Evolutionary conservation across 2,329 filamentous ascomycete genomes (phyloP).

Genomic region (Ascochyta pisi): DNA sequence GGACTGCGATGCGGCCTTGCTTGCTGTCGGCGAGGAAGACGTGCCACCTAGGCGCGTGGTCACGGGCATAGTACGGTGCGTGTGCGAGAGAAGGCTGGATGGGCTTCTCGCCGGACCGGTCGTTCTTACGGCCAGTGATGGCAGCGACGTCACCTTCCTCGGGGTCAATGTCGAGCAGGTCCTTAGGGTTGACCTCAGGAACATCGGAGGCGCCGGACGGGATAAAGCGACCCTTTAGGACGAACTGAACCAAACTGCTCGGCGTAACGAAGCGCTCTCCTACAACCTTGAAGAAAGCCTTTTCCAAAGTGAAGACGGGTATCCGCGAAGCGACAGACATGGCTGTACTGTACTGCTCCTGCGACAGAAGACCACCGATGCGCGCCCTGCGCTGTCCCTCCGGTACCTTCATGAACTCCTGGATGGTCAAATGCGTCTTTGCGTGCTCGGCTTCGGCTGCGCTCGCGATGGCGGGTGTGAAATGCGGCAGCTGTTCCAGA

Average conservation of each 20-base stretch:
- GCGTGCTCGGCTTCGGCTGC: conserved; percentile 75
- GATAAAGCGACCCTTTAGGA: conserved; percentile 93
- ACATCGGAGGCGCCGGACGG: conserved; percentile 81
- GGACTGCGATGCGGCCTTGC: conserved; percentile 94
- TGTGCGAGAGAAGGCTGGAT: conserved; percentile 85
- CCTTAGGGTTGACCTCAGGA: conserved; percentile 75
- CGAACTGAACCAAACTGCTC: conserved; percentile 88
- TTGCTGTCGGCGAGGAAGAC: conserved; percentile 94
- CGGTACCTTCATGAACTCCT: conserved; percentile 86
- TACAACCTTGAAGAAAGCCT: conserved; percentile 97
- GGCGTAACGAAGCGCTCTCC: conserved; percentile 94
- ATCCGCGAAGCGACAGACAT: conserved; percentile 82
- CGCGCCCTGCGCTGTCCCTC: conserved; percentile 75
- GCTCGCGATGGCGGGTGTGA: conserved; percentile 69
- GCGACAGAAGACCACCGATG: conserved; percentile 73
- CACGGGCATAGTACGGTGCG: conserved; percentile 87
- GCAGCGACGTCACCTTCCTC: conserved; percentile 92
- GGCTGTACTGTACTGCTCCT: conserved; percentile 77
- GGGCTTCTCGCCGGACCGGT: conserved; percentile 68
- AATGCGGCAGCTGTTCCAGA: conserved; percentile 88
- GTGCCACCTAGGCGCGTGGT: conserved; percentile 90
- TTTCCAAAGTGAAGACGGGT: conserved; percentile 82
- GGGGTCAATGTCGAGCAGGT: conserved; percentile 89
- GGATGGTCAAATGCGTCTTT: conserved; percentile 71
- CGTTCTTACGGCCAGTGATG: conserved; percentile 74